Base-by-base conservation (phyloP, 2,329 filamentous ascomycete genomes). In the Podosphaera aphanis region DNA sequence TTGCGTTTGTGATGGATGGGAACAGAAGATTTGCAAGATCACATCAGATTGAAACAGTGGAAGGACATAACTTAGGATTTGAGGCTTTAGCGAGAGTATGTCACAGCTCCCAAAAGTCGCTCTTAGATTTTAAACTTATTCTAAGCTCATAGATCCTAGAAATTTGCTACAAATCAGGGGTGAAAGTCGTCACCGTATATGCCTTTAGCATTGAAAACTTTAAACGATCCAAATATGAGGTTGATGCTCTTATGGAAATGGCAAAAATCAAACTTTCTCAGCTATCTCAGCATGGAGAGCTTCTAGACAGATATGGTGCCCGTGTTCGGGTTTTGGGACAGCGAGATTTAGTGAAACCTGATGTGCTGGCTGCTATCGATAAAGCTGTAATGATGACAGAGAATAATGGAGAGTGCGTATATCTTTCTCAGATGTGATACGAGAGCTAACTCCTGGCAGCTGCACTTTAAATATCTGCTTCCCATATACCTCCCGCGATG, bases 201-300 rank as follows among this genome's bases (percentile, higher is more conserved):
- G 90, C 90, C 15, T 98, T 98, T 64, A 93, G 84, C 59, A 94
- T 98, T 57, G 90, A 98, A 64, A 98, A 98, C 66, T 98, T 93
- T 67, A 93, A 95, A 61, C 77, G 90, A 5, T 88, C 85, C 19
- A 86, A 90, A 62, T 90, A 92, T 62, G 90, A 98, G 62, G 90
- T 98, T 7, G 85, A 94, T 59, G 86, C 84, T 25, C 66, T 98
- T 50, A 98, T 98, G 90, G 81, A 93, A 59, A 84, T 98, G 70
- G 88, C 88, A 49, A 94, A 93, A 66, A 76, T 90, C 56, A 95
- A 95, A 65, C 70, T 98, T 21, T 76, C 81, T 49, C 90, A 98
- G 61, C 68, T 98, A 55, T 78, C 83, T 21, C 83, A 93, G 57
- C 90, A 98, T 56, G 90, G 90, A 25, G 86, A 93, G 57, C 68